phyloP scores from a whole-genome alignment of 768 basidiomycete species.

The Pleurotus djamor region DNA sequence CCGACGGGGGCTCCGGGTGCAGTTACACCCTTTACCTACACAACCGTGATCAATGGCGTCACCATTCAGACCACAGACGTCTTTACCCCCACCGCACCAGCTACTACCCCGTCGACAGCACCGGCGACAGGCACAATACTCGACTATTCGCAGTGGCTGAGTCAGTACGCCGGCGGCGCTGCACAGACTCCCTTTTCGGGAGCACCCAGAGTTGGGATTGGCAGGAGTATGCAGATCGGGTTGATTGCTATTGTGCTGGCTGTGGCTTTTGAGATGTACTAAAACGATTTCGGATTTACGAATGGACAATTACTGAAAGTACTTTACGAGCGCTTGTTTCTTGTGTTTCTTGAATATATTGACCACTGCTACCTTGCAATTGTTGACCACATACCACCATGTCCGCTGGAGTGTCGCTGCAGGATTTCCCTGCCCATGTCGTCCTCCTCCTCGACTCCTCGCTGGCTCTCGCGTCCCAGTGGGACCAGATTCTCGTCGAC shows the following conservation, averaged over 20 bases:
- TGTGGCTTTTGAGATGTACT: too few relatives aligned
- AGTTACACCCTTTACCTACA: constrained; percentile 48
- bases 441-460: constrained; percentile 63
- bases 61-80: constrained; percentile 6
- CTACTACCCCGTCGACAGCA: constrained; percentile 15
- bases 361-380: too few relatives aligned
- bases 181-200: background rate
- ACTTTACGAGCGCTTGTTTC: too few relatives aligned
- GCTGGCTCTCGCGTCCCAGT: constrained; percentile 48
- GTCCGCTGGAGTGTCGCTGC: background rate
- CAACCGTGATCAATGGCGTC: constrained; percentile 40
- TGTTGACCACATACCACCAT: background rate
- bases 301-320: too few relatives aligned
- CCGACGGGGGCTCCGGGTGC: constrained; percentile 37
- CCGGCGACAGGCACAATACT: constrained; percentile 36
- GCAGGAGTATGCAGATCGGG: background rate
- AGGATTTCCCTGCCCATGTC: constrained; percentile 13
- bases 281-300: too few relatives aligned
- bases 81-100: constrained; percentile 6
- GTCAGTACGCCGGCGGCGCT: background rate
- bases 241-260: too few relatives aligned
- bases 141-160: constrained; percentile 11
- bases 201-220: background rate
- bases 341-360: background rate
- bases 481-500: constrained; percentile 40